Percentiles rank a stretch among this genome's conserved stretches.
These are phyloP conservation scores for Podaxis sp. DNA, from an alignment of 768 basidiomycete genomes.

Conservation along the genomic window DNA sequence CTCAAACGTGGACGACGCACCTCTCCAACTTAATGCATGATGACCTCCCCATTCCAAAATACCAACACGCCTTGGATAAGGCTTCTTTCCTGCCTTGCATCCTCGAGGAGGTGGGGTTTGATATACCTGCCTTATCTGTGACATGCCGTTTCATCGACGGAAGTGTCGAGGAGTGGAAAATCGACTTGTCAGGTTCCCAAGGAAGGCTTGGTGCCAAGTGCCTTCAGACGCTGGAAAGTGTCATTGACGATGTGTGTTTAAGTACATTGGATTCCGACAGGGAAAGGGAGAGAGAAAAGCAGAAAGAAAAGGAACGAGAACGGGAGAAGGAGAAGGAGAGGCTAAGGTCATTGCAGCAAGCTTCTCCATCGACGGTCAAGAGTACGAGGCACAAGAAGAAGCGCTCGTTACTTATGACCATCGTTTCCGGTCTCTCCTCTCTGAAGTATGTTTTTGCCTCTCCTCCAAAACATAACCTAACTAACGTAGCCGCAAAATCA, in stretches of 20 bases:
- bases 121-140: slow-evolving; percentile 47
- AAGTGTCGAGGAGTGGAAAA: slow-evolving; percentile 43
- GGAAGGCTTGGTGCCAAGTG: slow-evolving; percentile 21
- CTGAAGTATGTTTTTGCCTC: slow-evolving; percentile 47
- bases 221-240: slow-evolving; percentile 44
- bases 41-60: slow-evolving; percentile 51
- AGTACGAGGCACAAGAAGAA: slow-evolving; percentile 63
- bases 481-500: slow-evolving; percentile 15
- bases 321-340: slow-evolving; percentile 31
- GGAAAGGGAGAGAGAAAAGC: slow-evolving; percentile 32
- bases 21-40: slow-evolving; percentile 50
- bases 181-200: slow-evolving; percentile 25
- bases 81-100: slow-evolving; percentile 56
- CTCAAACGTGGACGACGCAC: slow-evolving; percentile 54
- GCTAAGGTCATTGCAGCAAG: slow-evolving; percentile 20
- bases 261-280: slow-evolving; percentile 43
- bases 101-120: slow-evolving; percentile 61
- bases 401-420: slow-evolving; percentile 66
- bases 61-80: slow-evolving; percentile 60
- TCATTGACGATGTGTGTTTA: slow-evolving; percentile 53
- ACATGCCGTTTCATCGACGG: slow-evolving; percentile 62
- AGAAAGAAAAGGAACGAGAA: slow-evolving; percentile 27
- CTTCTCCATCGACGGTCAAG: slow-evolving; percentile 31
- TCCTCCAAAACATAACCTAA: slow-evolving; percentile 3
- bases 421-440: slow-evolving; percentile 30